phyloP scores from a whole-genome alignment of 768 basidiomycete genomes.

The Rhodotorula taiwanensis region DNA sequence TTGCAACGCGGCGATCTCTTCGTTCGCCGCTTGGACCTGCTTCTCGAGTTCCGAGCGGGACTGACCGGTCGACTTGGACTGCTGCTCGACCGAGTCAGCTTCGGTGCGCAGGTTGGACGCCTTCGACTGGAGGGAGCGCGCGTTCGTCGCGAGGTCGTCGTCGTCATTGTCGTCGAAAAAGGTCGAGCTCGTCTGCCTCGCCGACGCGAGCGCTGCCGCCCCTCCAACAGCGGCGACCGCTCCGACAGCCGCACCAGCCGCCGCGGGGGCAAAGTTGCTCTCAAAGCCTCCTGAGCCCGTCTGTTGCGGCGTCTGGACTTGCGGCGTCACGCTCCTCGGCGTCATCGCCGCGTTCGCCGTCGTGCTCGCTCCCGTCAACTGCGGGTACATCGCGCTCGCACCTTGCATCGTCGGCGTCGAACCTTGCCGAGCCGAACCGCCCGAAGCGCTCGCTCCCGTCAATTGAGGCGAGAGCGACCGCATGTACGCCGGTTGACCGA shows the following conservation, averaged over 20 bases:
- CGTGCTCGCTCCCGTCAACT: slow-evolving; percentile 23
- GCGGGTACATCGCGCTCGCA: slow-evolving; percentile 24
- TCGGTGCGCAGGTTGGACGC: slow-evolving; percentile 79
- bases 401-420: slow-evolving; percentile 7
- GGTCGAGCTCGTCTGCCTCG: slow-evolving; percentile 1
- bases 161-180: slow-evolving; percentile 37
- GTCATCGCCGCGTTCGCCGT: slow-evolving; percentile 7
- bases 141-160: slow-evolving; percentile 16
- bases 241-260: neutral
- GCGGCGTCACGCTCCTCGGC: neutral
- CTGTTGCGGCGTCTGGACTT: slow-evolving; percentile 1
- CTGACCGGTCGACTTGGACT: slow-evolving; percentile 58
- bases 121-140: slow-evolving; percentile 40
- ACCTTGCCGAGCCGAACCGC: neutral
- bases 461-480: neutral
- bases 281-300: slow-evolving; percentile 1
- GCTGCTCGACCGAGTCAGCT: slow-evolving; percentile 58
- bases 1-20: slow-evolving; percentile 71
- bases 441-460: slow-evolving; percentile 12
- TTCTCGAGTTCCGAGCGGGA: slow-evolving; percentile 61
- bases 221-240: neutral
- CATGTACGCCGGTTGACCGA: too few relatives aligned
- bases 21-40: slow-evolving; percentile 60
- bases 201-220: neutral
- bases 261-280: slow-evolving; percentile 17